Evolutionary conservation across 2,329 filamentous ascomycete species (phyloP).

Genomic region (Didymosphaeria variabile): DNA sequence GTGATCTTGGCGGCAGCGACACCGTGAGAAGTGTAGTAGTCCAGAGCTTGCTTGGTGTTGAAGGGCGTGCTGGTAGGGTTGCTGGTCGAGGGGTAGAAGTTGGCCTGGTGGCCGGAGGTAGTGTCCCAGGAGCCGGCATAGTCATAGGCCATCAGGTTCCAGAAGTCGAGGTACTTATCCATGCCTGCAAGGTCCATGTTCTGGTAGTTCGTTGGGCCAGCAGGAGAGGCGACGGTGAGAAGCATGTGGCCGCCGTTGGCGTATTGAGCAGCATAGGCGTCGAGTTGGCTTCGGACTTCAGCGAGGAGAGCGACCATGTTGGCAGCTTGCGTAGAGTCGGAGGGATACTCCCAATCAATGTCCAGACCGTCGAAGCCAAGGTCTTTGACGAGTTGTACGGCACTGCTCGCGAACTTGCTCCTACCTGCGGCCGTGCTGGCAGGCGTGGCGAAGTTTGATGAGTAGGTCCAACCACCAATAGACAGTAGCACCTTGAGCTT

Average conservation of each 20-base stretch:
- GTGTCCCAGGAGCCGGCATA: constrained; percentile 58
- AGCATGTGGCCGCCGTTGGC: constrained; percentile 54
- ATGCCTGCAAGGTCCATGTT: constrained; percentile 55
- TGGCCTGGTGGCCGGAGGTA: constrained; percentile 45
- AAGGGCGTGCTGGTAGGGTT: constrained; percentile 45
- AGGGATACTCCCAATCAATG: constrained; percentile 50
- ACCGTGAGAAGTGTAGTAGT: constrained; percentile 43
- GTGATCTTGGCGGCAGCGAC: constrained; percentile 47
- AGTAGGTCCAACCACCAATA: constrained; percentile 52
- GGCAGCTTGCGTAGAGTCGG: constrained; percentile 41
- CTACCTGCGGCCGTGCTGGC: constrained; percentile 42
- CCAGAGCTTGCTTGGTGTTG: constrained; percentile 42
- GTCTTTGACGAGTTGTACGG: constrained; percentile 42
- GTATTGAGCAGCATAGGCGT: constrained; percentile 52
- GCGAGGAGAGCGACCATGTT: constrained; percentile 46
- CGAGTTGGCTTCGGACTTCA: constrained; percentile 47
- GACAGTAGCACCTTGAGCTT: constrained; percentile 50
- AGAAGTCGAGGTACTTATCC: constrained; percentile 60
- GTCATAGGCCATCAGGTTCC: constrained; percentile 85
- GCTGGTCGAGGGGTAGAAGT: constrained; percentile 34
- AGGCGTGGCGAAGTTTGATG: constrained; percentile 45
- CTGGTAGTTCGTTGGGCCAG: constrained; percentile 55
- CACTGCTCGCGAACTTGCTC: constrained; percentile 45
- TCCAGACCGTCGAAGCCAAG: constrained; percentile 51
- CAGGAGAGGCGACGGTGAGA: constrained; percentile 52